A percentile compares a stretch with the other conserved stretches of the same genome.
These are phyloP conservation scores for Papilionanthe hybrid DNA, from an alignment of 116 monocot species.

Conservation along the genomic window DNA sequence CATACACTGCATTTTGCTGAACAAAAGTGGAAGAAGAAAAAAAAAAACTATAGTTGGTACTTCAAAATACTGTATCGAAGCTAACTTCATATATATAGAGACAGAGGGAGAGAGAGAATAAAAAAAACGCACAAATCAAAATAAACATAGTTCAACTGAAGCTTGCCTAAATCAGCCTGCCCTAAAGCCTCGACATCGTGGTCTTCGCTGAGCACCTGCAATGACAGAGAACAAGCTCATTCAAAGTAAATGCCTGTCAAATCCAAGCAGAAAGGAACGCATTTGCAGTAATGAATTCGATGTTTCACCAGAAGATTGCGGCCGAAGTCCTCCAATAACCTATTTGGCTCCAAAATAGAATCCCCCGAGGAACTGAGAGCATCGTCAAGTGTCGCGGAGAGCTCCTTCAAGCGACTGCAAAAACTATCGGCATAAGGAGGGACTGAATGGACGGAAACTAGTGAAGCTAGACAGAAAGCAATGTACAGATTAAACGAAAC, in stretches of 20 bases:
- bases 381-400: slow-evolving; percentile 16
- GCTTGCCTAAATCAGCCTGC: slow-evolving; percentile 30
- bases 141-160: background rate
- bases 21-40: background rate
- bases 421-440: background rate
- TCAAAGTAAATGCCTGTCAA: background rate
- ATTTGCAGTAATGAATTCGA: background rate
- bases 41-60: background rate
- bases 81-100: background rate
- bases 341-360: slow-evolving; percentile 7
- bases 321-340: slow-evolving; percentile 24
- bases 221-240: slow-evolving; percentile 9
- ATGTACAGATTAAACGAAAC: background rate
- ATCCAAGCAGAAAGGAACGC: background rate
- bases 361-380: slow-evolving; percentile 4
- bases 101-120: background rate
- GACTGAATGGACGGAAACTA: background rate
- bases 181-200: slow-evolving; percentile 10
- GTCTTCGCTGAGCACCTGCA: slow-evolving; percentile 21
- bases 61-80: background rate
- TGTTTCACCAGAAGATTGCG: slow-evolving; percentile 20
- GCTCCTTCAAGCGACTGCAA: slow-evolving; percentile 32
- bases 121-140: background rate
- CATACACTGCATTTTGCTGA: background rate
- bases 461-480: background rate